Base-by-base conservation (phyloP, 306 rosid genomes). In the Calophaca sinica region DNA sequence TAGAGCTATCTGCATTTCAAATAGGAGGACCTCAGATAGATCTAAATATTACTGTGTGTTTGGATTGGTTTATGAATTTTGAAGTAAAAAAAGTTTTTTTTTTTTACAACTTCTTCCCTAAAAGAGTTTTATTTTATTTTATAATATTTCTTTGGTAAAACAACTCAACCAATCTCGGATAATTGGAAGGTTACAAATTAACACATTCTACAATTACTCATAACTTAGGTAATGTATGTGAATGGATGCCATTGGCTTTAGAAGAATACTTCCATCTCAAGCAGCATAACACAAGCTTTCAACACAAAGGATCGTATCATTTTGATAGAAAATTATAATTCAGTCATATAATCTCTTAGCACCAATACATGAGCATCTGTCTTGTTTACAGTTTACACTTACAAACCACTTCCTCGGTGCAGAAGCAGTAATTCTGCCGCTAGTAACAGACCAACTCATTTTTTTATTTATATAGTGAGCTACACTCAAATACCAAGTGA, bases 341-440 rank as follows among this genome's bases (percentile, higher is more conserved):
- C 51, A 15, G 10, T 57, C 72, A 58, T 59, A 32, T 15, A 53
- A 70, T 52, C 36, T 62, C 32, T 7, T 12, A 36, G 77, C 53
- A 59, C 68, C 49, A 36, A 7, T 68, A 64, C 26, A 20, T 20
- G 26, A 20, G 26, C 26, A 20, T 20, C 26, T 38, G 11, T 20
- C 38, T 46, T n/a, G 6, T 39, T 64, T 55, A 57, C 20, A 29
- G 42, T 26, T 66, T 66, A 79, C 58, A 49, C 14, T 48, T 6
- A 69, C 68, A 62, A 80, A 72, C 32, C 44, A 44, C 54, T 55
- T 46, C 73, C 69, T 67, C 53, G 11, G 9, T 60, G 68, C 15
- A 53, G 38, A 72, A 66, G 45, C 60, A 48, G 52, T 12, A 45
- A 36, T 32, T 64, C 36, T 52, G 52, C 61, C 13, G 11, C 61